Percentiles rank a stretch among this genome's conserved stretches.
Evolutionary conservation across 345 rosid species (phyloP).

Genomic region (Eucalyptus regnans): DNA sequence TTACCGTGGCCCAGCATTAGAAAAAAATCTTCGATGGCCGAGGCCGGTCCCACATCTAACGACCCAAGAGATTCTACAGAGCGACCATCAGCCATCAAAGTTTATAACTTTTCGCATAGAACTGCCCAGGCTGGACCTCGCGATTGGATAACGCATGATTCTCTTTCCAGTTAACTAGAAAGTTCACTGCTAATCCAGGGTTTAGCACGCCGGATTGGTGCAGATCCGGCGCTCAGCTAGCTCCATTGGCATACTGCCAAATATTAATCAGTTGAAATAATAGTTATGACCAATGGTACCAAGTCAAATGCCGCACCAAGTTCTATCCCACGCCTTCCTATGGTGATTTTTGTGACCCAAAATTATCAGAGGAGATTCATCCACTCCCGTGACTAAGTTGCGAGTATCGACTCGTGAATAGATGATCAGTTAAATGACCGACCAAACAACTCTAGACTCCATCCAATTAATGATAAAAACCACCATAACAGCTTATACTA

Average conservation of each 20-base stretch:
- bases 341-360: not conserved
- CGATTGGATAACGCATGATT: not conserved
- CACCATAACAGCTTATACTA: not conserved
- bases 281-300: not conserved
- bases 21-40: conserved; percentile 3
- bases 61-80: not conserved
- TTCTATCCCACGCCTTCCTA: not conserved
- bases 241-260: not conserved
- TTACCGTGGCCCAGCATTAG: not conserved
- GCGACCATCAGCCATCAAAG: not conserved
- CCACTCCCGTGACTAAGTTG: not conserved
- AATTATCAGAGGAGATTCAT: not conserved
- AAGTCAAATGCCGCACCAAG: not conserved
- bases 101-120: not conserved
- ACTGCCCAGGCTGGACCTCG: not conserved
- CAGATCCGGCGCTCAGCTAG: not conserved
- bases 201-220: not conserved
- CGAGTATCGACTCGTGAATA: not conserved
- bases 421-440: not conserved
- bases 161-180: not conserved
- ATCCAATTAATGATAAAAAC: not conserved
- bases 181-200: not conserved
- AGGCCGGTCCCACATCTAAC: not conserved
- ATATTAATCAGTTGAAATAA: not conserved
- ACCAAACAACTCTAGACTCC: not conserved